These are phyloP conservation scores for Bacterosira constricta DNA, from an alignment of 108 stramenopile species.

Conservation along the genomic window DNA sequence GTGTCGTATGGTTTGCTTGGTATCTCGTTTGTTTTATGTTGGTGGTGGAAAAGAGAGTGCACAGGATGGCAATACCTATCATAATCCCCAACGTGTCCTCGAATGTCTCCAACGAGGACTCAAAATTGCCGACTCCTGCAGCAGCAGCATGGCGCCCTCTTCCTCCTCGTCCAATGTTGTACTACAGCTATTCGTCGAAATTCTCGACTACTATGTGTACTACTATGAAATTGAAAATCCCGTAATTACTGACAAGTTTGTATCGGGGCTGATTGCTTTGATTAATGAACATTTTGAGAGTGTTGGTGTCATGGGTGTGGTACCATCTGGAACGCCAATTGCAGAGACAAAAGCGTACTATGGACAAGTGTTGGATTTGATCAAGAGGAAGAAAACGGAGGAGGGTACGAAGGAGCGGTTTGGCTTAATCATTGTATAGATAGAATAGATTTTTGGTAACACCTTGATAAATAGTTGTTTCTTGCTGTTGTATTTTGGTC, in stretches of 20 bases:
- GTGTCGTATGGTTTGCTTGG: slow-evolving; percentile 90
- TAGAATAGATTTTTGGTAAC: not conserved
- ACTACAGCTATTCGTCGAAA: slow-evolving; percentile 96
- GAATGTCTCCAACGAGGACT: slow-evolving; percentile 94
- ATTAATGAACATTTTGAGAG: slow-evolving; percentile 91
- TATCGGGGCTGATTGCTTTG: slow-evolving; percentile 89
- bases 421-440: slow-evolving; percentile 49
- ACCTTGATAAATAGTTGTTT: too few species aligned
- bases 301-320: slow-evolving; percentile 41
- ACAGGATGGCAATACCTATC: slow-evolving; percentile 49
- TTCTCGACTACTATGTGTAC: slow-evolving; percentile 94
- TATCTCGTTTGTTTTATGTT: slow-evolving; percentile 91
- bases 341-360: slow-evolving; percentile 69
- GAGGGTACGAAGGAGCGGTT: slow-evolving; percentile 66
- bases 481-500: too few species aligned
- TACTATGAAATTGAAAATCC: slow-evolving; percentile 93
- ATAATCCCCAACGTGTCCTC: slow-evolving; percentile 90
- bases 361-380: slow-evolving; percentile 49
- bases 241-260: slow-evolving; percentile 82
- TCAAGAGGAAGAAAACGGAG: slow-evolving; percentile 65
- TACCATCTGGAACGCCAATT: slow-evolving; percentile 42
- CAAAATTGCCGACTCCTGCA: slow-evolving; percentile 92
- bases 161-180: slow-evolving; percentile 67
- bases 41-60: slow-evolving; percentile 39
- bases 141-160: too few species aligned